Percentiles rank a stretch among this genome's conserved stretches.
phyloP scores from a whole-genome alignment of 1,139 yeast genomes.

The Blastobotrys ciferrii region DNA sequence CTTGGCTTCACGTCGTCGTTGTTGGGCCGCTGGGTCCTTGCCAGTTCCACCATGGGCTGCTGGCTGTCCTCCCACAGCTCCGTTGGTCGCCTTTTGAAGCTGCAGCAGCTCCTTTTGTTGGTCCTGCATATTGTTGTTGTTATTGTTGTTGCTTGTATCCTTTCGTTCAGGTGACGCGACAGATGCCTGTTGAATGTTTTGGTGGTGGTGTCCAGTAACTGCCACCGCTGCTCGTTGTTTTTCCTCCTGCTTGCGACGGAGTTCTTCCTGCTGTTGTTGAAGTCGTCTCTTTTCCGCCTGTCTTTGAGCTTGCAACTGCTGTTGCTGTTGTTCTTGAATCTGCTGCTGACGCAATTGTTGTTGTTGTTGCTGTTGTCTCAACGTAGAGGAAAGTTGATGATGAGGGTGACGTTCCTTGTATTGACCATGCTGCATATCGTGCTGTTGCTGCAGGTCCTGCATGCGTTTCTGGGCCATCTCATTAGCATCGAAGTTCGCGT shows the following conservation, averaged over 20 bases:
- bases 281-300: constrained; percentile 17
- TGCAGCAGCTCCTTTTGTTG: constrained; percentile 32
- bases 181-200: not conserved
- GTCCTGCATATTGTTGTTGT: constrained; percentile 13
- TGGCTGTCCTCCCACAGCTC: constrained; percentile 30
- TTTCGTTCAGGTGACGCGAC: not conserved
- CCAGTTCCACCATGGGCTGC: constrained; percentile 35
- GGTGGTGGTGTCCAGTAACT: constrained; percentile 18
- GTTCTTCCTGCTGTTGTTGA: constrained; percentile 20
- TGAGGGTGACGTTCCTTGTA: constrained; percentile 18
- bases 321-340: constrained; percentile 16
- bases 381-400: constrained; percentile 15
- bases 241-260: constrained; percentile 18
- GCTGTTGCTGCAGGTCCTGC: constrained; percentile 19
- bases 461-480: constrained; percentile 20
- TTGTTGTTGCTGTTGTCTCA: constrained; percentile 18
- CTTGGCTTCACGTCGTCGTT: constrained; percentile 74
- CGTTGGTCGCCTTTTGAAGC: constrained; percentile 34
- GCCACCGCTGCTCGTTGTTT: constrained; percentile 19
- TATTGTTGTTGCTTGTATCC: constrained; percentile 16
- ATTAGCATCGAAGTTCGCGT: constrained; percentile 24
- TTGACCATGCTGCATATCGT: constrained; percentile 18
- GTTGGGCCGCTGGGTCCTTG: constrained; percentile 38
- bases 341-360: constrained; percentile 18
- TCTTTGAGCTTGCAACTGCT: constrained; percentile 19